Conservation (phyloP, 2,329 filamentous ascomycete species). For the Penicillium sp. region DNA sequence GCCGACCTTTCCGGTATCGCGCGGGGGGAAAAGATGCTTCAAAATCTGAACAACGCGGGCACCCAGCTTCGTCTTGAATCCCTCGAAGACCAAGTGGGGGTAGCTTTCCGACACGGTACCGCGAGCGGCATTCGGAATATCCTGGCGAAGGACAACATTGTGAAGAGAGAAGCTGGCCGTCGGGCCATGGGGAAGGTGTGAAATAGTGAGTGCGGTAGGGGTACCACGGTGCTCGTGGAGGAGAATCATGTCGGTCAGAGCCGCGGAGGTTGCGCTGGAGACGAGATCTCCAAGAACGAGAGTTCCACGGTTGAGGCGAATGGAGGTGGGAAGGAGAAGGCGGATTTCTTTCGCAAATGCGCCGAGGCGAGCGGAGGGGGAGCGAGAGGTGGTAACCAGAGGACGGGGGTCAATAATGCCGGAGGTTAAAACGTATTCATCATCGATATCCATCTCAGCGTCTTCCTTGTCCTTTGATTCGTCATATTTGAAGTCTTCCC, state of each 20-base stretch:
- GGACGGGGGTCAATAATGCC: slow-evolving; percentile 86
- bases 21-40: slow-evolving; percentile 90
- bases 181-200: slow-evolving; percentile 83
- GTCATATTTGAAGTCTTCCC: slow-evolving; percentile 91
- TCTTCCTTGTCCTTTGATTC: slow-evolving; percentile 72
- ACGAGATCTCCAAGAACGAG: slow-evolving; percentile 83
- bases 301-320: slow-evolving; percentile 88
- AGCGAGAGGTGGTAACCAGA: slow-evolving; percentile 85
- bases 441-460: slow-evolving; percentile 76
- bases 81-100: slow-evolving; percentile 93
- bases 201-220: slow-evolving; percentile 83
- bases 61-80: slow-evolving; percentile 79
- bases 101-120: slow-evolving; percentile 92
- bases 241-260: slow-evolving; percentile 79
- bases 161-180: slow-evolving; percentile 85
- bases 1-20: slow-evolving; percentile 80
- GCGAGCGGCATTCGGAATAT: slow-evolving; percentile 82
- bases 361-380: slow-evolving; percentile 78
- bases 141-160: slow-evolving; percentile 87
- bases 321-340: slow-evolving; percentile 76
- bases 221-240: slow-evolving; percentile 91
- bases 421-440: slow-evolving; percentile 89
- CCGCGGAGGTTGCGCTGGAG: slow-evolving; percentile 72
- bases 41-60: slow-evolving; percentile 82
- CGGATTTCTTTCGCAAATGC: slow-evolving; percentile 92